These are phyloP conservation scores for Chrysophaeum taylorii DNA, from an alignment of 352 stramenopile genomes.

Conservation along the genomic window DNA sequence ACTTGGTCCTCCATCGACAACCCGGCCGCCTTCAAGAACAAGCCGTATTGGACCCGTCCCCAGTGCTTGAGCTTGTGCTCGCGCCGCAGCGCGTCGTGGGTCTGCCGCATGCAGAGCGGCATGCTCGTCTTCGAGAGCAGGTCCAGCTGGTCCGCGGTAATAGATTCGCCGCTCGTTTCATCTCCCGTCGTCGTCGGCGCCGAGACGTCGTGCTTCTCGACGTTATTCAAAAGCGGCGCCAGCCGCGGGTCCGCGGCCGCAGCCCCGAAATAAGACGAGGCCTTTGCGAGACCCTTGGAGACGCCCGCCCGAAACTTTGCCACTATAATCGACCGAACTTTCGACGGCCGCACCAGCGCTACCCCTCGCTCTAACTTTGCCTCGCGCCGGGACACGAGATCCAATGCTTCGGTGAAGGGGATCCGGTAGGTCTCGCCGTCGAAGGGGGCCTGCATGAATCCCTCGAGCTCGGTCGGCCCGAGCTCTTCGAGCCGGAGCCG, in stretches of 20 bases:
- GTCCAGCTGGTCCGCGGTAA: slow-evolving; percentile 82
- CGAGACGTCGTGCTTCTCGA: slow-evolving; percentile 71
- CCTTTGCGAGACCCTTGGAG: slow-evolving; percentile 72
- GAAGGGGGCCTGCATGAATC: slow-evolving; percentile 51
- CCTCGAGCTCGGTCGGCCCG: slow-evolving; percentile 21
- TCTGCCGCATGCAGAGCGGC: slow-evolving; percentile 92
- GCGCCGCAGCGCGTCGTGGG: slow-evolving; percentile 79
- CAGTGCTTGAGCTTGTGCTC: slow-evolving; percentile 94
- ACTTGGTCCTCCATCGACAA: slow-evolving; percentile 90
- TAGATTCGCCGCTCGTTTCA: slow-evolving; percentile 31
- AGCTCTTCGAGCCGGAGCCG: slow-evolving; percentile 51
- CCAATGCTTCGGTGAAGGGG: slow-evolving; percentile 87
- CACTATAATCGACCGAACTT: slow-evolving; percentile 85
- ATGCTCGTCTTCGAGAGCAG: slow-evolving; percentile 71
- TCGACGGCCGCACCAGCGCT: slow-evolving; percentile 85
- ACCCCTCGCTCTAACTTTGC: slow-evolving; percentile 84
- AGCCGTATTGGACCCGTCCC: slow-evolving; percentile 88
- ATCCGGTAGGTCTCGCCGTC: too few species aligned
- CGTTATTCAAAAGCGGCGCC: slow-evolving; percentile 79
- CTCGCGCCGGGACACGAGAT: slow-evolving; percentile 70
- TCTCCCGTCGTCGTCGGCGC: slow-evolving; percentile 20
- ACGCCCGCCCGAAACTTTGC: slow-evolving; percentile 78
- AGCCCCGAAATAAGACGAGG: slow-evolving; percentile 38
- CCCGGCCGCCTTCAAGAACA: slow-evolving; percentile 96
- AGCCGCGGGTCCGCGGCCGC: slow-evolving; percentile 82